Evolutionary conservation across 345 rosid genomes (phyloP).

Genomic region (Arabidopsis thaliana): TAIR10.1 NC_003070.9:23129501-23130000

Average conservation of each 20-base stretch:
- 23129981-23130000: neutral
- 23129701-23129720: constrained; percentile 24
- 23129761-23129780: neutral
- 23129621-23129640: constrained; percentile 35
- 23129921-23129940: neutral
- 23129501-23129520: constrained; percentile 6
- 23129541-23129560: constrained; percentile 22
- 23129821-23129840: neutral
- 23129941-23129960: too few relatives aligned
- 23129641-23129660: constrained; percentile 32
- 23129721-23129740: constrained; percentile 31
- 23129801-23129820: constrained; percentile 13
- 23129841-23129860: neutral
- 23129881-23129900: neutral
- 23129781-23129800: constrained; percentile 16
- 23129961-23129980: neutral
- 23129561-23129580: constrained; percentile 18
- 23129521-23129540: constrained; percentile 39
- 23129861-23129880: neutral
- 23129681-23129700: neutral
- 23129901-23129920: neutral
- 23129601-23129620: constrained; percentile 30
- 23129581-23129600: constrained; percentile 8
- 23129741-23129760: constrained; percentile 13
- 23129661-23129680: constrained; percentile 16